These are phyloP conservation scores for Neonectria sp. DNA, from an alignment of 2,329 filamentous ascomycete genomes.

Conservation along the genomic window DNA sequence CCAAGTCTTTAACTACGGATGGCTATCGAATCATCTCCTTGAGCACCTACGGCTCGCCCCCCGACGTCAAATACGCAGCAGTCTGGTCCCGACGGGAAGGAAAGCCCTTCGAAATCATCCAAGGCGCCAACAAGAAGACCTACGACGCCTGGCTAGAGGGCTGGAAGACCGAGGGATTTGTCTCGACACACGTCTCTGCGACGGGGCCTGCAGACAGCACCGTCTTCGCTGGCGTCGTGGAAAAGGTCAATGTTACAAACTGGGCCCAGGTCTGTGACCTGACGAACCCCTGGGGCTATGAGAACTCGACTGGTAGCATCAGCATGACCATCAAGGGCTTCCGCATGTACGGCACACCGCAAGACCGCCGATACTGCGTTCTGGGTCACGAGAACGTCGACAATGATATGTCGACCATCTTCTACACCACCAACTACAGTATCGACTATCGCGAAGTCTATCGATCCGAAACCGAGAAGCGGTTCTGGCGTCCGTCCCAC, in stretches of 20 bases:
- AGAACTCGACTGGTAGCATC: conserved; percentile 5
- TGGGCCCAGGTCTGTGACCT: conserved; percentile 35
- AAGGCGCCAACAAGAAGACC: conserved; percentile 2
- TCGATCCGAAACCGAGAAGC: conserved; percentile 26
- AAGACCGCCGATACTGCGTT: conserved; percentile 35
- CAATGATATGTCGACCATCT: conserved; percentile 32
- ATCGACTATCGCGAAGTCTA: conserved; percentile 2
- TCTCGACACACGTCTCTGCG: conserved; percentile 26
- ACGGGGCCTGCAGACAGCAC: conserved; percentile 28
- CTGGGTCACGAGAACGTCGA: conserved; percentile 33
- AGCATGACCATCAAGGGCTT: conserved; percentile 30
- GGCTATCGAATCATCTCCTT: conserved; percentile 33
- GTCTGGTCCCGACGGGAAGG: conserved; percentile 26
- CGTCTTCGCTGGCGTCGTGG: conserved; percentile 16
- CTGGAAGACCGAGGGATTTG: conserved; percentile 17
- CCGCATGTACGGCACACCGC: conserved; percentile 33
- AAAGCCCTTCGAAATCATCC: conserved; percentile 14
- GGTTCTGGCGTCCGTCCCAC: conserved; percentile 33
- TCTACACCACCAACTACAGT: not conserved
- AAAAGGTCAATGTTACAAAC: conserved; percentile 5
- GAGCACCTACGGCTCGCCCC: conserved; percentile 31
- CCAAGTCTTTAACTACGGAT: not conserved
- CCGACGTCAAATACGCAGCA: conserved; percentile 31
- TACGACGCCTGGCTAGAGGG: conserved; percentile 32
- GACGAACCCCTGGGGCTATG: conserved; percentile 1